Evolutionary conservation across 1,284 basidiomycete genomes (phyloP).

Genomic region (Abortiporus biennis): DNA sequence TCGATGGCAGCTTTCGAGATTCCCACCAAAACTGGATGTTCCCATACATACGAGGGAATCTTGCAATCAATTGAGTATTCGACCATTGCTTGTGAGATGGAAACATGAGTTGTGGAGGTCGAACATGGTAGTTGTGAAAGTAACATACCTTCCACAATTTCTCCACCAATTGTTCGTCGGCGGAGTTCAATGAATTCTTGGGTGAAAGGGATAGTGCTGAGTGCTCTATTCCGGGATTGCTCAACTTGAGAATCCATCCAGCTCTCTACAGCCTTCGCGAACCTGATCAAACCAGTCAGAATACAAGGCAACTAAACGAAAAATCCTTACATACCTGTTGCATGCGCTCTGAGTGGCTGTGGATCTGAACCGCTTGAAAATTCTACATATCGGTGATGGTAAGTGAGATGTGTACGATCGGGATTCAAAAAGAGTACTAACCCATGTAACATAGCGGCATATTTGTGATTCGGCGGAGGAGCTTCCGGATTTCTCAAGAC

Average conservation of each 20-base stretch:
- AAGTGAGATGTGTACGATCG: conserved; percentile 3
- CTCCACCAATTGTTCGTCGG: conserved; percentile 36
- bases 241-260: conserved; percentile 35
- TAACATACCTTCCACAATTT: conserved; percentile 36
- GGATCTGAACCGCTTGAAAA: conserved; percentile 30
- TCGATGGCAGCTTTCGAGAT: conserved; percentile 41
- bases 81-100: conserved; percentile 30
- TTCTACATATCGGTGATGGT: conserved; percentile 17
- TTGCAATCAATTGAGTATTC: conserved; percentile 41
- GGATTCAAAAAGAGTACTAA: conserved; percentile 16
- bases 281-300: conserved; percentile 22
- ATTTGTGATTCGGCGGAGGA: conserved; percentile 30
- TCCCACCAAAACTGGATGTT: conserved; percentile 30
- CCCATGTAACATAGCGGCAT: conserved; percentile 37
- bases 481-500: conserved; percentile 24
- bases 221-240: conserved; percentile 32
- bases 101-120: neutral
- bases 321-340: conserved; percentile 21
- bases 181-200: conserved; percentile 39
- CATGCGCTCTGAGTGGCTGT: conserved; percentile 33
- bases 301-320: neutral
- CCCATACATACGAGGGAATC: conserved; percentile 37
- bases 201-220: conserved; percentile 32
- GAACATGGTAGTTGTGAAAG: neutral
- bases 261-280: conserved; percentile 30